A percentile compares a stretch with the other conserved stretches of the same genome.
Conservation (phyloP, 2,329 filamentous ascomycete species). For the Colletotrichum destructivum region DNA sequence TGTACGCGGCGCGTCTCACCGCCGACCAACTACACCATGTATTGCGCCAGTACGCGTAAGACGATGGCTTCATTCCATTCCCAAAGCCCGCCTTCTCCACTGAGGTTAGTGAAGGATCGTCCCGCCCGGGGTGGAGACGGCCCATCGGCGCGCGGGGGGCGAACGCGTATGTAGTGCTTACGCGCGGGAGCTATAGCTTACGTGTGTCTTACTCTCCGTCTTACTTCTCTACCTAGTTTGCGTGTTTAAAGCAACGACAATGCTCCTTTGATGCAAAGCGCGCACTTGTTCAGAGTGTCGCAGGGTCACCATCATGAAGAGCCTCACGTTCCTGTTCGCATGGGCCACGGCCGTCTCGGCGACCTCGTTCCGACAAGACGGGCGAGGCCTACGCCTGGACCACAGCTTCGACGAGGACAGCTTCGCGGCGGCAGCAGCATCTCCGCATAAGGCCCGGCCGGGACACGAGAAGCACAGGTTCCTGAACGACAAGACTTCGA, state of each 20-base stretch:
- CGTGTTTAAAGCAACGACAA: not conserved
- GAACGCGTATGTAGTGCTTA: not conserved
- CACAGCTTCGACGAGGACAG: not conserved
- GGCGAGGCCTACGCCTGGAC: not conserved
- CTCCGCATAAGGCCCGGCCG: not conserved
- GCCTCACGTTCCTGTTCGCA: not conserved
- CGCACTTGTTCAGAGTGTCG: not conserved
- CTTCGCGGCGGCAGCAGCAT: not conserved
- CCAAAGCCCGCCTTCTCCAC: not conserved
- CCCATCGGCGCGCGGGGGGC: not conserved
- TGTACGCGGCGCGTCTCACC: not conserved
- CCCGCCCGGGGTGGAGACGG: not conserved
- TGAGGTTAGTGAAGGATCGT: not conserved
- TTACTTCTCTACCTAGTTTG: not conserved
- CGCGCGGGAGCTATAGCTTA: not conserved
- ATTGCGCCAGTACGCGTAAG: not conserved
- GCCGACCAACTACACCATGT: not conserved
- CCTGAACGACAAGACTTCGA: not conserved
- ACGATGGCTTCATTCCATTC: not conserved
- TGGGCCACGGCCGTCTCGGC: not conserved
- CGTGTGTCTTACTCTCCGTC: not conserved
- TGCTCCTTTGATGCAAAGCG: too few relatives aligned
- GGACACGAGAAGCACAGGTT: not conserved
- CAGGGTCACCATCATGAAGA: not conserved
- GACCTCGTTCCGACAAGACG: not conserved